Percentiles rank a stretch among this genome's conserved stretches.
Conservation (phyloP, 148 eudicot genomes). For the Nyssa sinensis region DNA sequence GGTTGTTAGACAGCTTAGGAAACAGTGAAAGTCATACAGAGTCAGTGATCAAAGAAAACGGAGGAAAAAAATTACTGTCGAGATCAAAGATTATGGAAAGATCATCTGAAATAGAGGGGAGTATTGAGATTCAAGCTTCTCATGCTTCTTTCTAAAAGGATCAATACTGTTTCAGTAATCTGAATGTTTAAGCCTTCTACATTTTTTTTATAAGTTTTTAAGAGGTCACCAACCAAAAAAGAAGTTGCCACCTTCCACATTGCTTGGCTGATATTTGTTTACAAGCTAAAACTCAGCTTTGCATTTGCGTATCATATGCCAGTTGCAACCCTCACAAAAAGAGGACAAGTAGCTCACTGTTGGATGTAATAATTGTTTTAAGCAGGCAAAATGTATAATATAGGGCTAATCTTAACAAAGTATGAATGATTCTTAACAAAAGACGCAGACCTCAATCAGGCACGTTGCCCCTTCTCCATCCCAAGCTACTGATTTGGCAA, state of each 20-base stretch:
- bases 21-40: not conserved
- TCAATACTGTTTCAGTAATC: not conserved
- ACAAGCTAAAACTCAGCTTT: constrained; percentile 8
- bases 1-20: not conserved
- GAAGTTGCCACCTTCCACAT: not conserved
- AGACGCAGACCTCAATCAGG: constrained; percentile 73
- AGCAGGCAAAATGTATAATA: not conserved
- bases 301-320: constrained; percentile 4
- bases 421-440: not conserved
- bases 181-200: too few species aligned
- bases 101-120: not conserved
- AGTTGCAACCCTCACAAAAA: not conserved
- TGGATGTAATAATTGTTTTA: too few species aligned
- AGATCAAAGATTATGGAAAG: not conserved
- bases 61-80: not conserved
- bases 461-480: constrained; percentile 99
- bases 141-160: not conserved
- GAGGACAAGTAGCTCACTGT: not conserved
- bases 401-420: not conserved
- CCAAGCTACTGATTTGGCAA: constrained; percentile 97
- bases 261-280: constrained; percentile 1
- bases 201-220: too few species aligned
- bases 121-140: not conserved
- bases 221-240: too few species aligned
- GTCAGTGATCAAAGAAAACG: not conserved